phyloP scores from a whole-genome alignment of 768 basidiomycete species.

The Coprinopsis marcescibilis region DNA sequence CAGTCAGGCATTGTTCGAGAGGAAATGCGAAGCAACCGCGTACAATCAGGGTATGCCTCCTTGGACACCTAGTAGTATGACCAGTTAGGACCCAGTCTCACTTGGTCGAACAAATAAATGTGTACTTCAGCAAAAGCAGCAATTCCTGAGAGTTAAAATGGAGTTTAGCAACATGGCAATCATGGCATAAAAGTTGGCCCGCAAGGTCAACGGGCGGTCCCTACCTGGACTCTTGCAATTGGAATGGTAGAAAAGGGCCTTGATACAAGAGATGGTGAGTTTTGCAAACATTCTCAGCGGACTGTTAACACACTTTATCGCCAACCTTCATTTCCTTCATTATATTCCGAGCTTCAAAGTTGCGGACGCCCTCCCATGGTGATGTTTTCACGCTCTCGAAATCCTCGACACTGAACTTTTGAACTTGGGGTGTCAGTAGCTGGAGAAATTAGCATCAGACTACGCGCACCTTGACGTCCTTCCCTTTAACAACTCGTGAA shows the following conservation, averaged over 20 bases:
- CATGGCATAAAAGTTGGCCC: not conserved
- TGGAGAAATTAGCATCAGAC: not conserved
- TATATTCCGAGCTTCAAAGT: conserved; percentile 75
- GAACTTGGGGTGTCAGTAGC: not conserved
- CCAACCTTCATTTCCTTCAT: conserved; percentile 78
- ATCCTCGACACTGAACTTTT: conserved; percentile 86
- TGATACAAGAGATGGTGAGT: not conserved
- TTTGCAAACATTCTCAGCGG: not conserved
- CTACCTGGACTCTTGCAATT: conserved; percentile 79
- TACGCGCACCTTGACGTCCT: conserved; percentile 67
- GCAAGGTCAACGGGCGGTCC: conserved; percentile 10
- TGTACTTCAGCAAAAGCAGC: conserved; percentile 76
- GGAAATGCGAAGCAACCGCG: conserved; percentile 29
- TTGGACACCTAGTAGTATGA: conserved; percentile 52
- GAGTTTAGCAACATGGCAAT: conserved; percentile 8
- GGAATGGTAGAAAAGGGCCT: conserved; percentile 86
- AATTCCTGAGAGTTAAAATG: conserved; percentile 42
- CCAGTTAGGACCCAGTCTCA: conserved; percentile 7
- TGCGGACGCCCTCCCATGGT: conserved; percentile 85
- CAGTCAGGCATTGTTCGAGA: not conserved
- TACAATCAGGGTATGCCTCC: conserved; percentile 89
- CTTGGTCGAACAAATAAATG: conserved; percentile 1
- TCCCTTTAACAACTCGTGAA: conserved; percentile 77
- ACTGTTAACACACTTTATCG: conserved; percentile 51
- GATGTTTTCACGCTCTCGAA: conserved; percentile 68